Base-by-base conservation (phyloP, 352 stramenopile species). In the Phytophthora meadii region DNA sequence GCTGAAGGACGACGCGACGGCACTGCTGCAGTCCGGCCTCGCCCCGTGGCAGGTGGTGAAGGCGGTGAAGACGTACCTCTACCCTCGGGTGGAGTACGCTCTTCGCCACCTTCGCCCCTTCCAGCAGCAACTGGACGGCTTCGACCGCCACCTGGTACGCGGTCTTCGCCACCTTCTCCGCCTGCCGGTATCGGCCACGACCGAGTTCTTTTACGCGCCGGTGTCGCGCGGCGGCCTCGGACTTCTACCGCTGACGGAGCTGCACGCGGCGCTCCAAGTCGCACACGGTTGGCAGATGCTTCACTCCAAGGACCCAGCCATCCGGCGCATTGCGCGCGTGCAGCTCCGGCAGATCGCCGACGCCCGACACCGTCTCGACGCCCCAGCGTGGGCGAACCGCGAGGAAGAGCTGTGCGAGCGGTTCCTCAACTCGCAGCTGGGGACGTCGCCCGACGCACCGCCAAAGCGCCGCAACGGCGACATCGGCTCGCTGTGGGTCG, bases 221-320 rank as follows among this genome's bases (percentile, higher is more conserved):
- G 22, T 61, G 12, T 68, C 50, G 48, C 30, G 50, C n/a, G 50
- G 42, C 3, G 50, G 59, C 4, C 14, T 60, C 4, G 59, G 50
- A 0, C n/a, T 59, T 0, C n/a, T 58, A n/a, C 24, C 52, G 1
- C 46, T 68, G 32, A 42, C 17, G 37, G 60, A 68, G 34, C 52
- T 58, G 36, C 52, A 57, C 24, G 60, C 42, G 1, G 46, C 60
- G 22, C 27, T 63, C 2, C 53, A 54, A 30, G 11, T 69, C 0
- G 46, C 24, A 2, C 53, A 69, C 22, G 47, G 46, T 10, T 68
- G 52, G 53, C 47, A 63, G 40, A 63, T 58, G 46, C 46, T 69
- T 0, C 8, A 69, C 53, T 59, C 60, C 0, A 4, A 8, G 1
- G 52, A 61, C 60, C 51, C 34, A 12, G 39, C 41, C 41, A 50